Evolutionary conservation across 768 basidiomycete species (phyloP), one percentile per base, ranked within the genome.

Genomic region (Amanita thiersii): DNA sequence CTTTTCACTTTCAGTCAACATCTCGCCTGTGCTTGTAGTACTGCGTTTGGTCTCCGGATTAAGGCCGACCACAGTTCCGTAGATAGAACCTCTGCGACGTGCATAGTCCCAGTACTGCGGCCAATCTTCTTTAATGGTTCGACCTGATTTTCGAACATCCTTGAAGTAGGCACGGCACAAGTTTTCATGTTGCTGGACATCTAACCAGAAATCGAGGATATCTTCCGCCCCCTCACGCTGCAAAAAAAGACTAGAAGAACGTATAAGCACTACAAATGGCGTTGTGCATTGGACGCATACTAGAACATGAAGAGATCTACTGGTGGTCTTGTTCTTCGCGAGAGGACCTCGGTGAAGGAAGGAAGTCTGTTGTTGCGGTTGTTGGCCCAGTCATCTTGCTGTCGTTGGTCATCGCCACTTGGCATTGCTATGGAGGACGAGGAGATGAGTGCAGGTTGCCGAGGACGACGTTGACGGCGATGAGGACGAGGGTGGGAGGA

Each of bases 291-390:
- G 21, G 21, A 41, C 31, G 86, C 87, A 63, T 56, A 96, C 92
- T 94, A 94, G 69, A 96, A 94, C 85, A 93, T 94, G 72, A 96
- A 99, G 40, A 99, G 72, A 68, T 99, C 96, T 23, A 99, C 90
- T 14, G 96, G 96, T 0, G 96, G 90, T 47, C 87, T 68, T 24
- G 94, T 96, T 56, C 85, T 75, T 52, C 94, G 73, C 14, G 86
- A 86, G 20, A 98, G 73, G 36, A 97, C 92, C 67, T 98, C 91
- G 17, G 80, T 77, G 54, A 90, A 88, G 21, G 87, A 81, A n/a
- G 86, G 87, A 10, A 90, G 70, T 54, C 86, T 76, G 56, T 86
- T 77, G 64, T 72, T 73, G 60, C 86, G 77, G 58, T 67, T 78
- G 47, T 62, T 69, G 3, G 74, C 72, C 82, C 80, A 85, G 52